A percentile compares a stretch with the other conserved stretches of the same genome.
Conservation (phyloP, 345 rosid species). For the Populus euphratica region DNA sequence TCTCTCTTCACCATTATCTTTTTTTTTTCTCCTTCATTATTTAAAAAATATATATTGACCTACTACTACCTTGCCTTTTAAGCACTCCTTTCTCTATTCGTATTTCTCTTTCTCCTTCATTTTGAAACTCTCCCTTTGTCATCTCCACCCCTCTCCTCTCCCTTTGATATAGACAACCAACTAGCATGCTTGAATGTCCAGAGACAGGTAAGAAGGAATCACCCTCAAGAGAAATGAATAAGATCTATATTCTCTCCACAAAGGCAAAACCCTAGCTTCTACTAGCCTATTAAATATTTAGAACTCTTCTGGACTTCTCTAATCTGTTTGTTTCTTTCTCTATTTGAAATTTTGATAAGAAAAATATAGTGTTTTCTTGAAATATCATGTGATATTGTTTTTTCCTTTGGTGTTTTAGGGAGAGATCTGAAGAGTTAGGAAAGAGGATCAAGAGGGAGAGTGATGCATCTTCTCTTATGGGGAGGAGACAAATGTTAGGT, state of each 20-base stretch:
- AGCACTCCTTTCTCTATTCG: constrained; percentile 25
- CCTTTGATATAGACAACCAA: constrained; percentile 15
- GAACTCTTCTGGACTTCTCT: not conserved
- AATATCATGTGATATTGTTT: too few species aligned
- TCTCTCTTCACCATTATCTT: too few species aligned
- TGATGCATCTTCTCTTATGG: constrained; percentile 33
- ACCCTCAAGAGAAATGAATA: not conserved
- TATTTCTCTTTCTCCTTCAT: constrained; percentile 21
- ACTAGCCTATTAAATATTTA: not conserved
- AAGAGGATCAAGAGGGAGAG: constrained; percentile 52
- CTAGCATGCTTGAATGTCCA: constrained; percentile 60
- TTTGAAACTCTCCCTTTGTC: constrained; percentile 8
- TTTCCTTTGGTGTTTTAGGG: too few species aligned
- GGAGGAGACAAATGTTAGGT: constrained; percentile 39
- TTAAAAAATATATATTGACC: constrained; percentile 28
- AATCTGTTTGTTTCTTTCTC: not conserved
- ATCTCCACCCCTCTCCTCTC: too few species aligned
- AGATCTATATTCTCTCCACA: too few species aligned
- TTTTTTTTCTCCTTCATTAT: too few species aligned
- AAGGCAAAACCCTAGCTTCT: not conserved
- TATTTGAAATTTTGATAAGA: not conserved
- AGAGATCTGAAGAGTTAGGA: constrained; percentile 44
- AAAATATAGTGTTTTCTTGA: too few species aligned
- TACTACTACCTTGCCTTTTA: constrained; percentile 36
- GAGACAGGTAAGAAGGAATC: constrained; percentile 38